Base-by-base conservation (phyloP, 2,329 filamentous ascomycete species). In the Microsporum audouinii region DNA sequence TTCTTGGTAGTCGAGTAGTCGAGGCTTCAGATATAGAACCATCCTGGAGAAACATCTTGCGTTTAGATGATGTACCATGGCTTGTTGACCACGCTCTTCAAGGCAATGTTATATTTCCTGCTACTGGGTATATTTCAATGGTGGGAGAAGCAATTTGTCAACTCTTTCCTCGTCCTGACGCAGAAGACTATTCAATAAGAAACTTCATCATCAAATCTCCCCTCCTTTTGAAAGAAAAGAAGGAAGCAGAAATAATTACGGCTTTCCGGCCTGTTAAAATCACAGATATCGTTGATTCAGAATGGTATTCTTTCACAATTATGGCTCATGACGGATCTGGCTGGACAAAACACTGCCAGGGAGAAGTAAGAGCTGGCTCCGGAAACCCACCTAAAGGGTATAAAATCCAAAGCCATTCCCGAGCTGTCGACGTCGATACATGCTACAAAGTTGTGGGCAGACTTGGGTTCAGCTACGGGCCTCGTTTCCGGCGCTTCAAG, bases 71-170 rank as follows among this genome's bases (percentile, higher is more conserved):
- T 57, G 34, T 61, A 8, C 61, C 63, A 12, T 82, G 80, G 80
- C 59, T 80, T 0, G 63, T 63, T 0, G 75, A 79, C 53, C 77
- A 82, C 62, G 67, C 67, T 27, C 63, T 81, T 1, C 64, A 69
- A 0, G 68, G 67, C 0, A 66, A 75, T 5, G 64, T 75, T 1
- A 65, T 80, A 1, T 77, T 77, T 47, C 78, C 79, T 0, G 71
- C 65, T 1, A 72, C 78, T 0, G 77, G 70, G 0, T 79, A 75
- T 61, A 59, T 79, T 0, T 66, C 71, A 7, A 77, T 79, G 69
- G 76, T 71, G 0, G 71, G 73, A 0, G 77, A 78, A 63, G 77
- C 77, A n/a, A 55, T 63, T 5, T 23, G 60, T 14, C 66, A 67
- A 57, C 14, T 61, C n/a, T 17, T 8, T 36, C 23, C 34, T 10